These are phyloP conservation scores for Jaltomata sinuosa DNA, from an alignment of 257 asterid genomes.

Conservation along the genomic window DNA sequence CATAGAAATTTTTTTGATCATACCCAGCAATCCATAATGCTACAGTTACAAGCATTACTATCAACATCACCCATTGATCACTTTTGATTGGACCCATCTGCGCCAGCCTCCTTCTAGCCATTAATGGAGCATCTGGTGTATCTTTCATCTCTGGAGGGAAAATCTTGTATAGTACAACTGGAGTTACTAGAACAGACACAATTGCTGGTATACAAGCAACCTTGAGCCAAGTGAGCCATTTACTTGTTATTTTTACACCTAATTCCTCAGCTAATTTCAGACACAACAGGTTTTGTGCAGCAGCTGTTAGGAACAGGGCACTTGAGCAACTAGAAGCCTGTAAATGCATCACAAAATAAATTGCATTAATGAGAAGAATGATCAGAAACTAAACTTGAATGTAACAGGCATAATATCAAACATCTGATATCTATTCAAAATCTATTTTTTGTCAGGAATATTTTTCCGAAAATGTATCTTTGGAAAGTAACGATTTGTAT, in stretches of 20 bases:
- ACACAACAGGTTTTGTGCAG: slow-evolving; percentile 76
- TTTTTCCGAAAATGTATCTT: too few relatives aligned
- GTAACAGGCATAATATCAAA: not conserved
- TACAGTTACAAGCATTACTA: slow-evolving; percentile 52
- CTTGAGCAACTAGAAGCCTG: slow-evolving; percentile 61
- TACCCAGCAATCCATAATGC: slow-evolving; percentile 78
- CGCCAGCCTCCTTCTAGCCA: slow-evolving; percentile 53
- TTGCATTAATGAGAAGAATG: not conserved
- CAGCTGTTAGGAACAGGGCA: slow-evolving; percentile 77
- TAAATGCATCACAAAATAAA: slow-evolving; percentile 5
- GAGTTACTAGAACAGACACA: slow-evolving; percentile 34
- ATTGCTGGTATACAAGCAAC: slow-evolving; percentile 46
- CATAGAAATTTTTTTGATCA: not conserved
- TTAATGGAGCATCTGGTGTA: slow-evolving; percentile 66
- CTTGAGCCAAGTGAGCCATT: slow-evolving; percentile 77
- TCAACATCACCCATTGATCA: slow-evolving; percentile 74
- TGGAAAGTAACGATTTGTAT: too few relatives aligned
- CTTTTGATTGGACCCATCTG: slow-evolving; percentile 66
- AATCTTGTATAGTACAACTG: slow-evolving; percentile 43
- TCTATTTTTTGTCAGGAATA: too few relatives aligned
- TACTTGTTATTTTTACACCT: slow-evolving; percentile 52
- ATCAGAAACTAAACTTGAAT: not conserved
- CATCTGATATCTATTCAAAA: too few relatives aligned
- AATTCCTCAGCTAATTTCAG: slow-evolving; percentile 58
- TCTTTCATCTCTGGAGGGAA: slow-evolving; percentile 64